Base-by-base conservation (phyloP, 495 filamentous ascomycete species). In the Amphirosellinia nigrospora region DNA sequence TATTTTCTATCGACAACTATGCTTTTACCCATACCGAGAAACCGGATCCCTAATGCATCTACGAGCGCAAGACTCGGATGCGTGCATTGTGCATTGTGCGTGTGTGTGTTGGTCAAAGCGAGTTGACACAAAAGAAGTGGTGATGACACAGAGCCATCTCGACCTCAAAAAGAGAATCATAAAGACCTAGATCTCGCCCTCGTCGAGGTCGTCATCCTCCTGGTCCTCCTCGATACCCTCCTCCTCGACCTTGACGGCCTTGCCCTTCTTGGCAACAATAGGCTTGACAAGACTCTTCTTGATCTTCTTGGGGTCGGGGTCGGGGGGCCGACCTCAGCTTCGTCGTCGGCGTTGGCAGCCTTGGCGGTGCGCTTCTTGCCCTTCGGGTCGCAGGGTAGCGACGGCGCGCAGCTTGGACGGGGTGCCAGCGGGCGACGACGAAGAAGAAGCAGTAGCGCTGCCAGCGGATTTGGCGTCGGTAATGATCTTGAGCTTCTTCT, bases 371-470 rank as follows among this genome's bases (percentile, higher is more conserved):
- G 23, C 50, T 53, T 53, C 23, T 53, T 53, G 3, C 50, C 23
- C 50, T 53, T 53, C 23, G 50, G 4, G 3, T 28, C 21, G 21
- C n/a, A n/a, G n/a, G n/a, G n/a, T n/a, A n/a, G 39, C 26, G 32
- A 41, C 4, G 56, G 70, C 70, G 15, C 67, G 67, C 68, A 71
- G 72, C 65, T 74, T 72, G 68, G 39, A 23, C 3, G 70, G 68
- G 0, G 66, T 10, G 7, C 1, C 8, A 10, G 10, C 11, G 15
- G 41, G 1, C 6, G 50, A 6, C 28, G 50, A 11, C 50, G 15
- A 70, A 1, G 65, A 15, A 1, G 70, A 41, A 19, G 34, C 36
- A 2, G 38, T 39, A 34, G 19, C 26, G 13, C 3, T 30, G 11
- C 16, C 50, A 4, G 28, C 66, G n/a, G 38, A 34, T 5, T 68